These are phyloP conservation scores for Lepidium africanum DNA, from an alignment of 345 rosid species.

Conservation along the genomic window DNA sequence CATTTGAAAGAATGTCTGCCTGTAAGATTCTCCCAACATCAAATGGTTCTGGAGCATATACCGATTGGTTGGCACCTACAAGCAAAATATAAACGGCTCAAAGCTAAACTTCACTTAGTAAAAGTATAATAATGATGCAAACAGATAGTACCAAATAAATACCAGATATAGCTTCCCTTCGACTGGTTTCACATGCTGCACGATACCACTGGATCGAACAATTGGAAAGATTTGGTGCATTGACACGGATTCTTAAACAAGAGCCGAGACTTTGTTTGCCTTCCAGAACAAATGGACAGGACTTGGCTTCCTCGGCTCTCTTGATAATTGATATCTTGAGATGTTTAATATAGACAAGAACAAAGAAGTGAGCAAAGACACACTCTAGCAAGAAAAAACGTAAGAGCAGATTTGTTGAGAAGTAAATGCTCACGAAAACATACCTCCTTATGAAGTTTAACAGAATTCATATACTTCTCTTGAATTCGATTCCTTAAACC, in stretches of 20 bases:
- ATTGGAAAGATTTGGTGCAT: conserved; percentile 43
- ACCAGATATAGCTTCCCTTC: conserved; percentile 77
- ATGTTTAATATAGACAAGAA: conserved; percentile 15
- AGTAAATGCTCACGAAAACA: neutral
- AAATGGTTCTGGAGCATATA: conserved; percentile 94
- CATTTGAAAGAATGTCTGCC: conserved; percentile 61
- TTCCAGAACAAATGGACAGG: conserved; percentile 44
- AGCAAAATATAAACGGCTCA: conserved; percentile 4
- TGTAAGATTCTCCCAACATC: conserved; percentile 74
- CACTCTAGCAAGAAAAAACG: neutral
- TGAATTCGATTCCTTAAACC: conserved; percentile 74
- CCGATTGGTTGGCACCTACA: conserved; percentile 55
- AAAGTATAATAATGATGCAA: neutral
- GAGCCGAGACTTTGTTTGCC: conserved; percentile 84
- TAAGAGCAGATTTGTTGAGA: neutral
- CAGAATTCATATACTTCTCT: conserved; percentile 67
- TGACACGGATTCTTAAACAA: conserved; percentile 43
- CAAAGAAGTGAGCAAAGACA: conserved; percentile 8
- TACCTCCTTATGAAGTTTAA: conserved; percentile 84
- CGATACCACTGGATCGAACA: conserved; percentile 92
- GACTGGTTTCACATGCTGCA: conserved; percentile 56
- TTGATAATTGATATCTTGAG: conserved; percentile 69
- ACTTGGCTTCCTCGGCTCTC: conserved; percentile 65
- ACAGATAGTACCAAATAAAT: neutral
- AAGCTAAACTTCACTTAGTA: neutral